Conservation (phyloP, 2,329 filamentous ascomycete genomes). For the Leptographium wingfieldii region DNA sequence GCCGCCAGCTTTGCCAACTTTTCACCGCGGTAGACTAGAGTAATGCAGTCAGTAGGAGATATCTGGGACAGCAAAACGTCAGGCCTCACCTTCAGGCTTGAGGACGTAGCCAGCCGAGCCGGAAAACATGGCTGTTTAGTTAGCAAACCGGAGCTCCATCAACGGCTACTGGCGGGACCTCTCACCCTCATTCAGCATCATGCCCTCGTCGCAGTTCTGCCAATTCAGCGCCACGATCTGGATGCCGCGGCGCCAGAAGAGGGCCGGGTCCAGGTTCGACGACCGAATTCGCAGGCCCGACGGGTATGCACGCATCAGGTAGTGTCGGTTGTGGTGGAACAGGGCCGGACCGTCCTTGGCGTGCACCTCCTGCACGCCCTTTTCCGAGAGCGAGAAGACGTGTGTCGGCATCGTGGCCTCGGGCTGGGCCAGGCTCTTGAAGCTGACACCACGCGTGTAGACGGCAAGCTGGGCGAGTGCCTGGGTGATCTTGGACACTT, state of each 20-base stretch:
- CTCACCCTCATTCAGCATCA: slow-evolving; percentile 95
- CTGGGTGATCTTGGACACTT: slow-evolving; percentile 57
- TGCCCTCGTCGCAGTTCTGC: slow-evolving; percentile 81
- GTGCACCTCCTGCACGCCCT: slow-evolving; percentile 48
- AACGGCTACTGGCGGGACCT: too few species aligned
- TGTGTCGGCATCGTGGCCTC: slow-evolving; percentile 53
- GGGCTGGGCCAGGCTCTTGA: slow-evolving; percentile 64
- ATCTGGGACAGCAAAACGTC: not conserved
- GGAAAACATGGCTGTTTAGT: slow-evolving; percentile 22
- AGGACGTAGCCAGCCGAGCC: slow-evolving; percentile 75
- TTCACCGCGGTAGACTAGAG: slow-evolving; percentile 24
- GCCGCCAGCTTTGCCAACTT: slow-evolving; percentile 12
- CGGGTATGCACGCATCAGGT: slow-evolving; percentile 80
- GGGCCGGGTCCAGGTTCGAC: slow-evolving; percentile 73
- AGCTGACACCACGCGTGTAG: slow-evolving; percentile 73
- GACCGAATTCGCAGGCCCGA: slow-evolving; percentile 70
- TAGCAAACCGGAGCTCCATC: not conserved
- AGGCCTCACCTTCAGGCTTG: slow-evolving; percentile 54
- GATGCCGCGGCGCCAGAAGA: slow-evolving; percentile 79
- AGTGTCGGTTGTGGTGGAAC: slow-evolving; percentile 71
- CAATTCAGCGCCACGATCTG: slow-evolving; percentile 91
- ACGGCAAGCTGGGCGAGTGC: slow-evolving; percentile 64
- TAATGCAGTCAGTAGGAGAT: not conserved
- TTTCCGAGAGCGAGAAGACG: slow-evolving; percentile 57
- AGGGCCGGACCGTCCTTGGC: slow-evolving; percentile 38